Conservation (phyloP, 1,284 basidiomycete genomes). For the Ceraceosorus guamensis region DNA sequence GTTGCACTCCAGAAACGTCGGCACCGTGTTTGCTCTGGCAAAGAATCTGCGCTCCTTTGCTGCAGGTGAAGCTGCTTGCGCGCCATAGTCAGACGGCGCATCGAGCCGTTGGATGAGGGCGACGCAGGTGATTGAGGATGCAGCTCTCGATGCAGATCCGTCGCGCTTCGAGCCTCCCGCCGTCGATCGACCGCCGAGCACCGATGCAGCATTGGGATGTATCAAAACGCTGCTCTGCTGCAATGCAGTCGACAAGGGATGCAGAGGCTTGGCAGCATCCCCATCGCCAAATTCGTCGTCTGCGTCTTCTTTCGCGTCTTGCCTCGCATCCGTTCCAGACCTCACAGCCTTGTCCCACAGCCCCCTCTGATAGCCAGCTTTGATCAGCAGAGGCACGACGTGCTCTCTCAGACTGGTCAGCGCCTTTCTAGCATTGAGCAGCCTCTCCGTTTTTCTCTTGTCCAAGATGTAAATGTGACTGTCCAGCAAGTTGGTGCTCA, state of each 20-base stretch:
- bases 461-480: constrained; percentile 41
- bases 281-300: too few relatives aligned
- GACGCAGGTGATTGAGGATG: not conserved
- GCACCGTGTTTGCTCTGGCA: constrained; percentile 73
- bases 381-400: constrained; percentile 40
- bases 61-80: not conserved
- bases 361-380: constrained; percentile 39
- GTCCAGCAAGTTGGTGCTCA: constrained; percentile 41
- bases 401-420: constrained; percentile 42
- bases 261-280: too few relatives aligned
- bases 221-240: too few relatives aligned
- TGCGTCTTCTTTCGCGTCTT: too few relatives aligned
- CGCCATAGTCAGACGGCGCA: not conserved
- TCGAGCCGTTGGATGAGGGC: not conserved
- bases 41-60: constrained; percentile 51
- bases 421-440: constrained; percentile 28
- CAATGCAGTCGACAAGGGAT: too few relatives aligned
- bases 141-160: too few relatives aligned
- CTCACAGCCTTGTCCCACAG: constrained; percentile 30
- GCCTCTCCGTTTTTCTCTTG: constrained; percentile 25
- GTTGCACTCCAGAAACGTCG: constrained; percentile 74
- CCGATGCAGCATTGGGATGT: too few relatives aligned
- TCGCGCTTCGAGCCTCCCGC: too few relatives aligned
- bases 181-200: too few relatives aligned
- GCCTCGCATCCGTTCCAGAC: not conserved